Base-by-base conservation (phyloP, 331 rosid genomes). In the Acacia concinna region DNA sequence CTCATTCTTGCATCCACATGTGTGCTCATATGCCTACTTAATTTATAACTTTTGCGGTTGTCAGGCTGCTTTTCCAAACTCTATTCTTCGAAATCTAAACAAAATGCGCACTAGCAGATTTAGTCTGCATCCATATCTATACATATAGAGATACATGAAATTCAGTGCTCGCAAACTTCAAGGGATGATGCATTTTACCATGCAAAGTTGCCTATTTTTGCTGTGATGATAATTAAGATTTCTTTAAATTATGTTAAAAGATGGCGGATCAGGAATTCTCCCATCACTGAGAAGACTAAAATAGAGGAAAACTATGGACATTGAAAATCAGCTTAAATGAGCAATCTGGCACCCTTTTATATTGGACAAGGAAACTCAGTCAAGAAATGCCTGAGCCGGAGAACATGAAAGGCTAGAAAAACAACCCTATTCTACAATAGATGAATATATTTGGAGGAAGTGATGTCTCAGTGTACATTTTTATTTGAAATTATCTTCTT, bases 1-100 rank as follows among this genome's bases (percentile, higher is more conserved):
- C 35, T n/a, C 38, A 59, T 70, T 69, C 47, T 56, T 71, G 60
- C 57, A 47, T 41, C 49, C 54, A 37, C 65, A 68, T 17, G 31
- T 41, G 10, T 73, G 82, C 54, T 28, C 77, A 28, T 23, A 15
- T 78, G 25, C 21, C 80, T 14, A 30, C 79, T 43, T 76, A 68
- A 43, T 37, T 52, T 76, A 52, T 76, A 38, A 75, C 69, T 44
- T 28, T 65, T 25, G 25, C 74, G 56, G 59, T 34, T 21, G 74
- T 68, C 37, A 12, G 35, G 21, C 51, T 38, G 15, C 32, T 67
- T 38, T 65, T 35, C 71, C 30, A n/a, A 66, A 66, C 27, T 66
- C 9, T 35, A 11, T 66, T 37, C 18, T 68, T 34, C 21, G 23
- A 21, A 38, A 40, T 68, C 46, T 40, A 40, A 38, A 21, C 51